Evolutionary conservation across 2,329 filamentous ascomycete genomes (phyloP), one percentile per base, ranked within the genome.

Genomic region (Penicillium polonicum): DNA sequence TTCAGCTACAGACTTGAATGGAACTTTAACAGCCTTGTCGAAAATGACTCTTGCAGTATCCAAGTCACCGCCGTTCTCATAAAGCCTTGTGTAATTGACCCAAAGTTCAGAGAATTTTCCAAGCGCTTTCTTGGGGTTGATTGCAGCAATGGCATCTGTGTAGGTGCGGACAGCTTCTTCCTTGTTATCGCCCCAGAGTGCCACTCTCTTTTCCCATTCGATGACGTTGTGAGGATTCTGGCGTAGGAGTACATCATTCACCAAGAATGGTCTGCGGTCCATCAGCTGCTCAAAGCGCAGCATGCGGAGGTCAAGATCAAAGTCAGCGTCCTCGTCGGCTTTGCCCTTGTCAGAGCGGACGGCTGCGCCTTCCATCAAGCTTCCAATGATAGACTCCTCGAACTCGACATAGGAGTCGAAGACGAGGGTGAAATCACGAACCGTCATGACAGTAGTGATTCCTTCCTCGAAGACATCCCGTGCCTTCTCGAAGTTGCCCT

Each of bases 401-500:
- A 97, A 97, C 75, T 99, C 94, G 33, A 90, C 88, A 70, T 97
- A 99, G 0, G 92, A 90, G 74, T 99, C 94, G 68, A 99, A 99
- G 45, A 97, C 88, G 55, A 97, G 85, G 0, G 92, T 95, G 71
- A 99, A 99, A 76, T 99, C 94, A 55, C 94, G 88, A 44, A 99
- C 92, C 2, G 94, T 99, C 93, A 97, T 97, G 62, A 97, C 95
- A 1, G 93, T 97, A 12, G 91, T 96, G 64, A 97, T 91, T 44
- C 91, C 95, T 75, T 97, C 92, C 76, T 99, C 94, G 65, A 96
- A 97, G 4, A 95, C 83, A 73, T 99, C 94, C 63, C 95, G 83
- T 15, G 94, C 92, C 60, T 88, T 88, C 77, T 97, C 95, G 70
- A 97, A 97, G 70, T 89, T 92, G 44, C 92, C 92, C 72, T 88